These are phyloP conservation scores for Lactifluus volemus DNA, from an alignment of 768 basidiomycete species.

Conservation along the genomic window DNA sequence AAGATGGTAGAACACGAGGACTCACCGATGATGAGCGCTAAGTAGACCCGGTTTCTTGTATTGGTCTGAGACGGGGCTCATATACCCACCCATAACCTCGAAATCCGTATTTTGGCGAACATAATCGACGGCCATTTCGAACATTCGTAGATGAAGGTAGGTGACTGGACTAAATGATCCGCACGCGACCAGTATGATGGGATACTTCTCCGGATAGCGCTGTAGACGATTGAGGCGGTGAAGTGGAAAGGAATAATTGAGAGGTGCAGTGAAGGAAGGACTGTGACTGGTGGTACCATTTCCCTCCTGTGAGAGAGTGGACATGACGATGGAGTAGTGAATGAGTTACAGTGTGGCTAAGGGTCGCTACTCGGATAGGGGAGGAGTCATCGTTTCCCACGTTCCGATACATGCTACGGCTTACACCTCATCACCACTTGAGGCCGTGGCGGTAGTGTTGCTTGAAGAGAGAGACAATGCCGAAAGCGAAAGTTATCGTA, in stretches of 20 bases:
- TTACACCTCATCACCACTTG: too few relatives aligned
- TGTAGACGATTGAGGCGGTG: constrained; percentile 54
- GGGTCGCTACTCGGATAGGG: neutral
- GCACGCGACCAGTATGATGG: constrained; percentile 93
- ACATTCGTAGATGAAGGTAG: constrained; percentile 98
- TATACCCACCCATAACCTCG: constrained; percentile 91
- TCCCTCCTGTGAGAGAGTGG: neutral
- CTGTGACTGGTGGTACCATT: neutral
- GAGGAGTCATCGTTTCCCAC: too few relatives aligned
- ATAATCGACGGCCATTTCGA: constrained; percentile 99
- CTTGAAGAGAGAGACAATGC: too few relatives aligned
- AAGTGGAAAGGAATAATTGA: constrained; percentile 57
- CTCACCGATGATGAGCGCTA: constrained; percentile 82
- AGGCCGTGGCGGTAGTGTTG: too few relatives aligned
- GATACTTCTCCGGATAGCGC: constrained; percentile 59
- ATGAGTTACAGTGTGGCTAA: neutral
- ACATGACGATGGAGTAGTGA: constrained; percentile 6
- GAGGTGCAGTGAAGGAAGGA: constrained; percentile 49
- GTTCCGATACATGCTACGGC: too few relatives aligned
- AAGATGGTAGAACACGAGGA: neutral
- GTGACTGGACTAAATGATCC: constrained; percentile 98
- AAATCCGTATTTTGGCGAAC: constrained; percentile 86
- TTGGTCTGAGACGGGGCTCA: constrained; percentile 91
- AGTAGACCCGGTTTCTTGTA: constrained; percentile 97
- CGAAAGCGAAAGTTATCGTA: too few relatives aligned